Evolutionary conservation across 768 basidiomycete genomes (phyloP).

Genomic region (Sistotremastrum niveocremeum): DNA sequence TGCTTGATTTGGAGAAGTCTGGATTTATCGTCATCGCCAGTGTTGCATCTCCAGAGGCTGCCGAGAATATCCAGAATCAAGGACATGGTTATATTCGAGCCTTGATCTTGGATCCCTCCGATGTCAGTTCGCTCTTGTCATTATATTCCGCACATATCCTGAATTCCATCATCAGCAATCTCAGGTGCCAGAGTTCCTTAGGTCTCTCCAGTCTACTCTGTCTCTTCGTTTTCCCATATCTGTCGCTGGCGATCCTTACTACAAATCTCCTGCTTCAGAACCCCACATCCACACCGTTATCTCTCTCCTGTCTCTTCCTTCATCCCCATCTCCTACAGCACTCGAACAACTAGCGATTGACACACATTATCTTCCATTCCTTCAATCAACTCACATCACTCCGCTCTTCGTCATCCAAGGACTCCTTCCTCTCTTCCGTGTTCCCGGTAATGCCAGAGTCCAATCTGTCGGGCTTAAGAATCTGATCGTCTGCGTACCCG

Average conservation of each 20-base stretch:
- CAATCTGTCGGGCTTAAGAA: constrained; percentile 27
- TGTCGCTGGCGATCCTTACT: constrained; percentile 66
- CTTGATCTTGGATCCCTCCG: constrained; percentile 65
- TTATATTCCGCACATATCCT: neutral
- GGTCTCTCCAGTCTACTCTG: constrained; percentile 67
- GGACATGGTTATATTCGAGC: constrained; percentile 70
- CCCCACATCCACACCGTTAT: constrained; percentile 69
- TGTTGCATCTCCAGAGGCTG: constrained; percentile 56
- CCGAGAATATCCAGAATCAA: constrained; percentile 44
- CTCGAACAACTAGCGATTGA: constrained; percentile 57
- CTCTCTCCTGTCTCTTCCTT: constrained; percentile 53
- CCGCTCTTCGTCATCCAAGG: constrained; percentile 69
- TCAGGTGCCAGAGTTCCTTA: constrained; percentile 61
- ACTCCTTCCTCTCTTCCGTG: constrained; percentile 62
- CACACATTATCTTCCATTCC: constrained; percentile 52
- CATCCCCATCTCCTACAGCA: constrained; percentile 35
- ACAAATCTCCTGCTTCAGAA: constrained; percentile 37
- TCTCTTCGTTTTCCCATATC: constrained; percentile 74
- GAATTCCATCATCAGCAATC: constrained; percentile 35
- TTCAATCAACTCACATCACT: constrained; percentile 60
- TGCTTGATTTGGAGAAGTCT: constrained; percentile 58
- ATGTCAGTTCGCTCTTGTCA: constrained; percentile 20
- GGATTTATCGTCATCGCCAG: constrained; percentile 79
- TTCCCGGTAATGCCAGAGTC: constrained; percentile 39
- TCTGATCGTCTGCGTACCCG: constrained; percentile 65